Base-by-base conservation (phyloP, 192 early-diverging fungal genomes). In the Mortierella alpina region DNA sequence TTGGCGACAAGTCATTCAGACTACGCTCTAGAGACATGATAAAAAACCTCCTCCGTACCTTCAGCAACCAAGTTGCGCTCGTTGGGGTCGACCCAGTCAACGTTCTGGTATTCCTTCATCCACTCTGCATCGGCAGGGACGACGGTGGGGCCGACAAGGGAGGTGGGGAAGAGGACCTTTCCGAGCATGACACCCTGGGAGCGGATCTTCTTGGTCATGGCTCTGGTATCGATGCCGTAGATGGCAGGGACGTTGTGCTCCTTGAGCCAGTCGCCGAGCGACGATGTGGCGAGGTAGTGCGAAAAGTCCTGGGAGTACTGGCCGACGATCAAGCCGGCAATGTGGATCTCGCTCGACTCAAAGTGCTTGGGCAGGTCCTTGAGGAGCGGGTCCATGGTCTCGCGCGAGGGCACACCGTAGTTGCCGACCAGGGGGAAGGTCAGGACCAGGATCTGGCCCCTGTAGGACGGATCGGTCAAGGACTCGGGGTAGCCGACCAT, bases 401-500 rank as follows among this genome's bases (percentile, higher is more conserved):
- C 91, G 59, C 93, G 92, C 44, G 93, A 93, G 41, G 98, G 98
- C 11, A 98, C 97, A 82, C 98, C 98, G 84, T 98, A 98, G 87
- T 99, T 99, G 60, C 98, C 98, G 63, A 99, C 86, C 61, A 99
- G 86, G 14, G 98, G 98, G 86, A 98, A 99, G 64, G 98, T 99
- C 61, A 99, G 84, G 47, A 99, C 96, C 57, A 99, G 87, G 64
- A 99, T 98, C 90, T 99, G 98, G 10, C 98, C 98, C 64, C 93
- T 90, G 86, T 99, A 99, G 54, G 97, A 98, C 14, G 98, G 98
- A 86, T 99, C 97, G 5, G 97, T 99, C 80, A 98, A 87, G 31
- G 98, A 97, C 84, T 99, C 97, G 12, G 98, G 96, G 83, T 98
- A 99, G 47, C 96, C 97, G 62, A 98, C 95, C 97, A 98, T 98